phyloP scores from a whole-genome alignment of 352 stramenopile genomes.

The Pythium dissimile region DNA sequence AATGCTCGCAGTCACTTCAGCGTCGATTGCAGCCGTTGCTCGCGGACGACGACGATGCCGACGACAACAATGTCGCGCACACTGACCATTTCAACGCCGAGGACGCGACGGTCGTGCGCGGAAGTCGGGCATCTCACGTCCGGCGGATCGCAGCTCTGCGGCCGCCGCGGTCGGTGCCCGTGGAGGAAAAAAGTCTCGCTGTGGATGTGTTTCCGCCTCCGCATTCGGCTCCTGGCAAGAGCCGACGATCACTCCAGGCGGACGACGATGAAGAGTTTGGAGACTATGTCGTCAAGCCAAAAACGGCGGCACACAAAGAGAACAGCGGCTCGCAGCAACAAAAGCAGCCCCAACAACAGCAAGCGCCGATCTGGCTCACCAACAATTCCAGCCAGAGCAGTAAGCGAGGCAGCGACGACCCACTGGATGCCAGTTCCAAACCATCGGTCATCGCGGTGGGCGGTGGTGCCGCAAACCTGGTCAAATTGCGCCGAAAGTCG shows the following conservation, averaged over 20 bases:
- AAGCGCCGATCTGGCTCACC: slow-evolving; percentile 60
- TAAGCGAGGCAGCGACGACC: background rate
- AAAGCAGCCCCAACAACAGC: slow-evolving; percentile 25
- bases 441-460: slow-evolving; percentile 26
- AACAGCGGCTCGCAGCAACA: background rate
- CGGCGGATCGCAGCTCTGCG: slow-evolving; percentile 64
- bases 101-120: slow-evolving; percentile 54
- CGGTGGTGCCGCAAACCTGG: slow-evolving; percentile 52
- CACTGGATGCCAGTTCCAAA: background rate
- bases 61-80: slow-evolving; percentile 32
- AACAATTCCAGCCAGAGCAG: slow-evolving; percentile 13
- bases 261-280: slow-evolving; percentile 20
- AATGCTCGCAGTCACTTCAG: slow-evolving; percentile 57
- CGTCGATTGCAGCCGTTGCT: slow-evolving; percentile 52
- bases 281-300: slow-evolving; percentile 24
- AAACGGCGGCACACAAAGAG: background rate
- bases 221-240: slow-evolving; percentile 65
- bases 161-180: slow-evolving; percentile 56
- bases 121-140: slow-evolving; percentile 70
- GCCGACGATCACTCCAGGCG: slow-evolving; percentile 27
- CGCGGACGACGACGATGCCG: slow-evolving; percentile 26
- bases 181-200: slow-evolving; percentile 57
- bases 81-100: slow-evolving; percentile 54
- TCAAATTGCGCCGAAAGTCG: slow-evolving; percentile 70
- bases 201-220: slow-evolving; percentile 65